Percentiles rank a stretch among this genome's conserved stretches.
Evolutionary conservation across 495 filamentous ascomycete genomes (phyloP).

Genomic region (Penicillium maclennaniae): DNA sequence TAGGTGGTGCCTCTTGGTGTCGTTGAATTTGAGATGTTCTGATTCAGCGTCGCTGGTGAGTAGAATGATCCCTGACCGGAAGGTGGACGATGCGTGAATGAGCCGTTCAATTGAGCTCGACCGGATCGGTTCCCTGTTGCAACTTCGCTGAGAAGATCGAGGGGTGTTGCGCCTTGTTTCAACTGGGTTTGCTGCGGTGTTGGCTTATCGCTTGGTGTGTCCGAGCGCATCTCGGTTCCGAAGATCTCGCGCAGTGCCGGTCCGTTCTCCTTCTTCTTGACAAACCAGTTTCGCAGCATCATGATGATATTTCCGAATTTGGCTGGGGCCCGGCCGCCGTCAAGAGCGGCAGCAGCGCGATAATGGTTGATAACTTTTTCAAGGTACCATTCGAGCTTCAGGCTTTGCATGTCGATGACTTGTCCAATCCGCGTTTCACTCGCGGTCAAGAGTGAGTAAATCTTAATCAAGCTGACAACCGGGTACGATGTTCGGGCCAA

Average conservation of each 20-base stretch:
- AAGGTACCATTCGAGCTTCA: constrained; percentile 73
- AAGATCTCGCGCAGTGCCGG: constrained; percentile 29
- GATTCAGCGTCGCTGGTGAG: constrained; percentile 3
- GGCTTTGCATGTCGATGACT: constrained; percentile 68
- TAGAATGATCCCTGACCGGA: constrained; percentile 6
- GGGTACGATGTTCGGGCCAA: constrained; percentile 80
- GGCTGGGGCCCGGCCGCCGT: constrained; percentile 62
- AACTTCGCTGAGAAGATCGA: constrained; percentile 58
- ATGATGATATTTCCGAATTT: constrained; percentile 75
- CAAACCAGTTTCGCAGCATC: constrained; percentile 72
- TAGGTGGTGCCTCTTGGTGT: constrained; percentile 1
- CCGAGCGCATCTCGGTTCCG: constrained; percentile 10
- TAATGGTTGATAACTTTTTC: constrained; percentile 66
- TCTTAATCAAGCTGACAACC: constrained; percentile 80
- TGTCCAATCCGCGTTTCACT: constrained; percentile 68
- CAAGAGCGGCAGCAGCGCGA: constrained; percentile 55
- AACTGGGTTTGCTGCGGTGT: constrained; percentile 1
- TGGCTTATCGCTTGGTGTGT: constrained; percentile 5
- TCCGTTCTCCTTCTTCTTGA: constrained; percentile 42
- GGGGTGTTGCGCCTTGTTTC: constrained; percentile 5
- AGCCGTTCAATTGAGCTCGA: constrained; percentile 3
- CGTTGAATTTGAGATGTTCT: not conserved
- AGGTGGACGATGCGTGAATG: not conserved
- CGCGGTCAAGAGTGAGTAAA: constrained; percentile 72
- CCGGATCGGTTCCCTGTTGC: constrained; percentile 51